These are phyloP conservation scores for Chaetoceros tenuissimus DNA, from an alignment of 108 stramenopile genomes.

Conservation along the genomic window DNA sequence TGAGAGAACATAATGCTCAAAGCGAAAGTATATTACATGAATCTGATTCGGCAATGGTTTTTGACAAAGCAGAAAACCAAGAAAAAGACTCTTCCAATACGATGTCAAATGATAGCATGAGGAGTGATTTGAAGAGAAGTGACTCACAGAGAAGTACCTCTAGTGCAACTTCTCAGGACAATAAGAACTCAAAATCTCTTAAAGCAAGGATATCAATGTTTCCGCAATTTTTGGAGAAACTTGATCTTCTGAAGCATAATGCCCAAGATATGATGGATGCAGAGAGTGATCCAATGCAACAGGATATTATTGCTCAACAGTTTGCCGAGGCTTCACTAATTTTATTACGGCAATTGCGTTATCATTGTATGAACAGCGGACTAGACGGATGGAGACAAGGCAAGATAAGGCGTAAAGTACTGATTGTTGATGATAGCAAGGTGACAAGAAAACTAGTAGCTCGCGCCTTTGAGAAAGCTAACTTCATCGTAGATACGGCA, in stretches of 20 bases:
- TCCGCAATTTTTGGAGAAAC: constrained; percentile 59
- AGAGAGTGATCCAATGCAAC: constrained; percentile 66
- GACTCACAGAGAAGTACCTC: constrained; percentile 18
- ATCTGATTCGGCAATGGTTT: not conserved
- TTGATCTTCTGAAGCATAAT: constrained; percentile 68
- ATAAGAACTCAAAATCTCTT: constrained; percentile 14
- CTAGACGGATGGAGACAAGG: constrained; percentile 88
- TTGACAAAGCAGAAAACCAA: not conserved
- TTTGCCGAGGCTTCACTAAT: constrained; percentile 84
- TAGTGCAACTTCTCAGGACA: too few species aligned
- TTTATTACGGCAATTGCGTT: constrained; percentile 81
- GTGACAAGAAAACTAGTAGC: constrained; percentile 75
- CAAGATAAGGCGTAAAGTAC: constrained; percentile 67
- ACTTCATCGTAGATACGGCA: constrained; percentile 86
- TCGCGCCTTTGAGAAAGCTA: constrained; percentile 80
- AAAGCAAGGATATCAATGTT: constrained; percentile 82
- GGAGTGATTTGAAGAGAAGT: constrained; percentile 12
- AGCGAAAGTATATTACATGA: constrained; percentile 3
- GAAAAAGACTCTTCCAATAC: not conserved
- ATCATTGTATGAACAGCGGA: constrained; percentile 87
- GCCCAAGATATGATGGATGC: constrained; percentile 79
- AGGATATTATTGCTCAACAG: constrained; percentile 75
- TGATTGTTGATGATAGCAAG: constrained; percentile 82
- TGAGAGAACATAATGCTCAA: too few species aligned
- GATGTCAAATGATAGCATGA: not conserved